Evolutionary conservation across 2,329 filamentous ascomycete species (phyloP), one percentile per base, ranked within the genome.

Genomic region (Thelonectria rubi): DNA sequence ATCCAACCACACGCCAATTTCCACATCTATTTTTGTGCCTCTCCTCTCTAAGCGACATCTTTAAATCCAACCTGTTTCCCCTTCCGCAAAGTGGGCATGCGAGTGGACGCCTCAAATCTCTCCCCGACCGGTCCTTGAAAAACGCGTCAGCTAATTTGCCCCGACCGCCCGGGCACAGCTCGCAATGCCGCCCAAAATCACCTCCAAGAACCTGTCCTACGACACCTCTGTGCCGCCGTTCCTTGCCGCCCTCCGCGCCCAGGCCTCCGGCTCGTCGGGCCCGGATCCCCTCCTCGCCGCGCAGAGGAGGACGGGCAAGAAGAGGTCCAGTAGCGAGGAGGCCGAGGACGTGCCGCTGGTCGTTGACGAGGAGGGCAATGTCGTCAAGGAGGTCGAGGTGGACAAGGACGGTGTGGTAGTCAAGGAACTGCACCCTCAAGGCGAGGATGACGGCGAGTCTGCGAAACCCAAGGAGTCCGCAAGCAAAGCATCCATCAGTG

Each of bases 321-420:
- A 80, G 77, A 83, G 82, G 37, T 86, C 85, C 15, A 86, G 80
- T 61, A 88, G 89, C 67, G 88, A 89, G 42, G 88, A 93, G 62
- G 90, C 90, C 12, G 91, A 94, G 68, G 91, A 94, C 74, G 89
- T 83, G 51, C 92, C 92, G 0, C 82, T 92, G 0, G 87, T 92
- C 53, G 86, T 95, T 4, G 86, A 94, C 67, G 91, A 93, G 73
- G 82, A 85, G 5, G 90, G 87, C 51, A 90, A 92, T 56, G 83
- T 89, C 30, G 82, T 88, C 30, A 84, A 89, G 30, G 48, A 76
- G 78, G 67, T 86, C 69, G 64, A 84, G 17, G 74, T 84, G 5
- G 78, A 76, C 54, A 73, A 74, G 46, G 80, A 84, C 62, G 82
- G 82, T 8, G 72, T 64, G 4, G 76, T 59, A 20, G 42, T 81